Percentiles rank a stretch among this genome's conserved stretches.
Evolutionary conservation across 352 stramenopile genomes (phyloP).

Genomic region (Phytophthora boehmeriae): DNA sequence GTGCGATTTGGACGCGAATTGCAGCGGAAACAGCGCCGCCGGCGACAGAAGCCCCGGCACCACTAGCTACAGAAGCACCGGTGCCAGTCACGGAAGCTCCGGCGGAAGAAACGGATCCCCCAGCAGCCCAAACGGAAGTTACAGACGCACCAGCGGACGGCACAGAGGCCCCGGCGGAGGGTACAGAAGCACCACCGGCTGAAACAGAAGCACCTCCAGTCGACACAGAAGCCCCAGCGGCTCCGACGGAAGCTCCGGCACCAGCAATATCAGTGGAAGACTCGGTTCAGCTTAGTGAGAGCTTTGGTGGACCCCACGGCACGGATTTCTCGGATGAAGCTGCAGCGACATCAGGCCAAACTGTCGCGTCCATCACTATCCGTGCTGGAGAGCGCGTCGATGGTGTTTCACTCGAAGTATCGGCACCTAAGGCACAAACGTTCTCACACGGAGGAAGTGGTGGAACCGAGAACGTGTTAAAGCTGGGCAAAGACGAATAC

Average conservation of each 20-base stretch:
- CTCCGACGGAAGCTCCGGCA: constrained; percentile 2
- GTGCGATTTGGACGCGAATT: constrained; percentile 8
- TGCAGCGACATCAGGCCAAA: constrained; percentile 2
- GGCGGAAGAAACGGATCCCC: not conserved
- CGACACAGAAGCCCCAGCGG: not conserved
- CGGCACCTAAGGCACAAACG: not conserved
- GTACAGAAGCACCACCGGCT: not conserved
- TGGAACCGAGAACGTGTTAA: not conserved
- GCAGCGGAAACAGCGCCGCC: constrained; percentile 7
- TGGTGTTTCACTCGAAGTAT: constrained; percentile 8
- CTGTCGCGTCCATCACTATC: constrained; percentile 3
- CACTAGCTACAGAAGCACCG: not conserved
- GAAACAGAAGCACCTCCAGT: not conserved
- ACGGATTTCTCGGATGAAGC: constrained; percentile 10
- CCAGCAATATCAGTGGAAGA: constrained; percentile 10
- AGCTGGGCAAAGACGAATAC: constrained; percentile 1
- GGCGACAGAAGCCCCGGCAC: not conserved
- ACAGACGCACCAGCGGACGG: not conserved
- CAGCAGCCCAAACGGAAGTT: not conserved
- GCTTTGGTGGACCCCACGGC: constrained; percentile 11
- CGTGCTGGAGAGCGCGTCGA: constrained; percentile 10
- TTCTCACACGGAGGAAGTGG: constrained; percentile 11
- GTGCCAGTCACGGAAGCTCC: not conserved
- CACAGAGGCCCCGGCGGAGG: not conserved
- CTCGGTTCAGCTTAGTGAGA: constrained; percentile 13